phyloP scores from a whole-genome alignment of 164 flowering plant genomes.

The Platanus orientalis region DNA sequence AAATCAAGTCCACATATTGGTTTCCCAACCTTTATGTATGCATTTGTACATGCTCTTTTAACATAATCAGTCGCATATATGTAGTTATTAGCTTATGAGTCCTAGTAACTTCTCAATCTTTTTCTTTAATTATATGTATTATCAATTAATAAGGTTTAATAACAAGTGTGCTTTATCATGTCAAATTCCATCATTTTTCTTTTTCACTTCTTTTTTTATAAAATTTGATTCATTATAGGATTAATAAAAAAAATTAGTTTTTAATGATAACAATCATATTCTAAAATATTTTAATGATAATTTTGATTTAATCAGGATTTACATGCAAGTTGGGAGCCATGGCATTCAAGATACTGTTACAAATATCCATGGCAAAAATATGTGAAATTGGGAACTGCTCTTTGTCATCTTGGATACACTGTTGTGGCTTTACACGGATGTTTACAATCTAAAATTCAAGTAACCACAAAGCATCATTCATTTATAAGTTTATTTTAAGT shows the following conservation, averaged over 20 bases:
- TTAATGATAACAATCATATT: neutral
- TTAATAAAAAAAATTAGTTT: no score
- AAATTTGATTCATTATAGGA: no score
- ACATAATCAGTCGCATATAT: neutral
- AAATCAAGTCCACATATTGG: neutral
- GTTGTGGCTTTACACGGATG: conserved; percentile 90
- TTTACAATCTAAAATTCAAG: conserved; percentile 85
- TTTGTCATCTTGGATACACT: conserved; percentile 81
- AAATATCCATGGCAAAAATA: conserved; percentile 82
- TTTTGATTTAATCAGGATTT: conserved; percentile 47
- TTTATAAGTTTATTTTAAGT: no score
- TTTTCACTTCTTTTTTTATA: no score
- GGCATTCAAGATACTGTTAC: conserved; percentile 62
- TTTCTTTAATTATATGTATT: no score
- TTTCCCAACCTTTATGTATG: neutral
- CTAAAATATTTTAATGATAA: neutral
- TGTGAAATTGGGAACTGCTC: conserved; percentile 67
- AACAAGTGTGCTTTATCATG: no score
- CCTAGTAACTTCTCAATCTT: conserved; percentile 35
- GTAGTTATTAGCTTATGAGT: conserved; percentile 16
- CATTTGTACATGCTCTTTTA: neutral
- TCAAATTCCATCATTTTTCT: no score
- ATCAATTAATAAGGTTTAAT: no score
- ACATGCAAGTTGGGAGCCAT: conserved; percentile 97
- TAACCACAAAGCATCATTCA: conserved; percentile 18